Conservation (phyloP, 768 basidiomycete genomes). For the Calocera cornea region DNA sequence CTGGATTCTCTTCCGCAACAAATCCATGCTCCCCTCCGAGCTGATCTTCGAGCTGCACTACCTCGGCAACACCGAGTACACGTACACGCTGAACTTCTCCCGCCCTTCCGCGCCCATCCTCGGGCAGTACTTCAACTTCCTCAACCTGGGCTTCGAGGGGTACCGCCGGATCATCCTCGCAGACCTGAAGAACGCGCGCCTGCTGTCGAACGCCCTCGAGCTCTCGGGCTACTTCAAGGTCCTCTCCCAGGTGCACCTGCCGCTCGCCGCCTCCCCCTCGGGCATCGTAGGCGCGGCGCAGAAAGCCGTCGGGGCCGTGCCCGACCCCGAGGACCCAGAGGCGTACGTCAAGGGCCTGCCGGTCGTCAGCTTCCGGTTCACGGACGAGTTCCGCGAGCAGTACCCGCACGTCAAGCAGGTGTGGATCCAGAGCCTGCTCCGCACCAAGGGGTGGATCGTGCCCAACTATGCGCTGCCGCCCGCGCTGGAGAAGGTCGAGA, state of each 20-base stretch:
- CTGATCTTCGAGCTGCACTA: slow-evolving; percentile 52
- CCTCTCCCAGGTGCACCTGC: slow-evolving; percentile 40
- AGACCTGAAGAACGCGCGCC: slow-evolving; percentile 47
- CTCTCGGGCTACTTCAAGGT: slow-evolving; percentile 39
- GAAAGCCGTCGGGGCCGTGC: slow-evolving; percentile 31
- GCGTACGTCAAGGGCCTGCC: slow-evolving; percentile 39
- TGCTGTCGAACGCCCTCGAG: slow-evolving; percentile 52
- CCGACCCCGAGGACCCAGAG: slow-evolving; percentile 17
- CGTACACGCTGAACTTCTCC: slow-evolving; percentile 51
- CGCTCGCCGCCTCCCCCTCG: slow-evolving; percentile 16
- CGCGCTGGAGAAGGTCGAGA: slow-evolving; percentile 37
- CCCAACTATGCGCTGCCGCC: slow-evolving; percentile 46
- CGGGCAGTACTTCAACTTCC: slow-evolving; percentile 44
- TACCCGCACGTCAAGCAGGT: slow-evolving; percentile 45
- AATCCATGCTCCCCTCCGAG: slow-evolving; percentile 47
- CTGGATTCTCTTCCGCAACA: slow-evolving; percentile 50
- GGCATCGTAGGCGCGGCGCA: slow-evolving; percentile 21
- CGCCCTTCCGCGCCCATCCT: slow-evolving; percentile 43
- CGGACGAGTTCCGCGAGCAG: slow-evolving; percentile 37
- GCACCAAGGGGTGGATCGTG: slow-evolving; percentile 47
- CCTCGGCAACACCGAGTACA: slow-evolving; percentile 53
- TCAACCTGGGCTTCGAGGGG: slow-evolving; percentile 44
- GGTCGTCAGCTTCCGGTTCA: slow-evolving; percentile 42
- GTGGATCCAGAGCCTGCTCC: slow-evolving; percentile 39
- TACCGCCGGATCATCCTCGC: slow-evolving; percentile 36